Evolutionary conservation across 805 yeast species (phyloP), one percentile per base, ranked within the genome.

Genomic region (Grigorovia yakushimaensis): DNA sequence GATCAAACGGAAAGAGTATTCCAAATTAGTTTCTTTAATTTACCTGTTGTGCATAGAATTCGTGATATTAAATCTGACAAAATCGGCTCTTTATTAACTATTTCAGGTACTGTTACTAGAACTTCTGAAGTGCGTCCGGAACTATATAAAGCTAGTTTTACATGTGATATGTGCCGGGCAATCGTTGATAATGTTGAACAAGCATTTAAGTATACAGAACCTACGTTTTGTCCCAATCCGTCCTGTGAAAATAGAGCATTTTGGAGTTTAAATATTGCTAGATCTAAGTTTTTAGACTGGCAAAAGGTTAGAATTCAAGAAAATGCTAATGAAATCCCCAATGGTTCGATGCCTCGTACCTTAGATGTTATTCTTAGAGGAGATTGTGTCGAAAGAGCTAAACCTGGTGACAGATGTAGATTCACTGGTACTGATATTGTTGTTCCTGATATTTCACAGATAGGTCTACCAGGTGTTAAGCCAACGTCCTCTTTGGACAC

Each of bases 271-370:
- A 82, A 85, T 57, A 81, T 91, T 27, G 67, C 84, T 35, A 87
- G 88, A 65, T 86, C 95, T 0, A 85, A 82, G 51, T 91, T 93
- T 59, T 73, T 88, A 52, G 98, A 91, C 71, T 91, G 98, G 98
- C 98, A 91, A 66, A 84, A 84, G 54, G 91, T 88, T 22, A 78
- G 97, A 57, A 84, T 91, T 54, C 98, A 91, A 64, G 98, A 91
- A 61, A 93, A 91, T 60, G 82, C 97, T n/a, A 84, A 74, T 56
- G 98, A 91, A 66, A 91, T 91, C 48, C 98, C 98, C 23, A 88
- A 96, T 0, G 98, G 98, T 24, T 88, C 97, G 3, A 91, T 91
- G 98, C 98, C 98, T 22, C 79, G 98, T 64, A 91, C 96, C 1
- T 67, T 91, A 58, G 98, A 91, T 64, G 91, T 91, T 21, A 84